Base-by-base conservation (phyloP, 345 rosid species). In the Populus davidiana region DNA sequence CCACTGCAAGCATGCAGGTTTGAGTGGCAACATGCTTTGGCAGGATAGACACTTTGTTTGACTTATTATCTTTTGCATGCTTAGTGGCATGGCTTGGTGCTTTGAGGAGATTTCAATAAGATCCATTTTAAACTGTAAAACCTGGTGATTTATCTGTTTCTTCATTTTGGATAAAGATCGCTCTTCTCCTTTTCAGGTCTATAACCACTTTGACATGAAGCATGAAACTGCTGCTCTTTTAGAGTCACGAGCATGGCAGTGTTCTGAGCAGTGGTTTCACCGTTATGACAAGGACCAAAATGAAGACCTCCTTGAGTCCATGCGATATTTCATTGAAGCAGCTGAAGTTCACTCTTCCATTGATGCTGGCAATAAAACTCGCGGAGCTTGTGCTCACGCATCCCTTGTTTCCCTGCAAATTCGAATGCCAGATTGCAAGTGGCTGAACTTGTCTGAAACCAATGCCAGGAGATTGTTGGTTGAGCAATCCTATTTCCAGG, bases 391-490 rank as follows among this genome's bases (percentile, higher is more conserved):
- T 78, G 96, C 94, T 52, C 94, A 87, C 74, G 99, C 99, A 75
- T 92, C 97, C 59, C 94, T 96, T 27, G 93, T 96, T 78, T 96
- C 98, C 72, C 97, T 96, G 79, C 98, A 94, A 84, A 96, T 96
- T 79, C 86, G 99, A 77, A 92, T 92, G 93, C 99, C 99, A 1
- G 99, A 96, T 86, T 86, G 87, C 56, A 91, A 87, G 79, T 96
- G 98, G 99, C 91, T 96, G 49, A 83, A 86, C 75, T 83, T 90
- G 71, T 88, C 94, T 33, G 98, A 92, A 77, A 96, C 99, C 69
- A 93, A 96, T 79, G 98, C 97, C 21, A 87, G 99, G 83, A 84
- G 93, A 73, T 90, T 90, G 47, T 75, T 93, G 67, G 99, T 94
- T 61, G 98, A 92, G 80, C 99, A 93, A 84, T 89, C 94, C 27